Evolutionary conservation across 2,329 filamentous ascomycete genomes (phyloP).

Genomic region (Scedosporium minutisporum): DNA sequence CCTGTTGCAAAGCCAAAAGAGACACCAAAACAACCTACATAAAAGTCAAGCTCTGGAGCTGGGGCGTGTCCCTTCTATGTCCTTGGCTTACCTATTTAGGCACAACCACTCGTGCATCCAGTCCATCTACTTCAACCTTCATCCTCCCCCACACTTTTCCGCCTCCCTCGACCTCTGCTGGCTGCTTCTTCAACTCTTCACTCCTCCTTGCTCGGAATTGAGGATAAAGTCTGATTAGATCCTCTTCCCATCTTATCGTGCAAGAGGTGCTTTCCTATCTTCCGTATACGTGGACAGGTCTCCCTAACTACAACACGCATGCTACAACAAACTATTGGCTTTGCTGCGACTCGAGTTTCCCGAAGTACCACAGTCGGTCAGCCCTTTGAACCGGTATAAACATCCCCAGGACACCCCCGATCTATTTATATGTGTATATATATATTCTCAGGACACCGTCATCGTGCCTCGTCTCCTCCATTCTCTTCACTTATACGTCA

Average conservation of each 20-base stretch:
- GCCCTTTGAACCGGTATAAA: background rate
- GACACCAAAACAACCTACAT: background rate
- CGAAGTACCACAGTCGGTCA: background rate
- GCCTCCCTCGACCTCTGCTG: background rate
- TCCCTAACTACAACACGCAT: background rate
- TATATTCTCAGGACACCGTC: background rate
- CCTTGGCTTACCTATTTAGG: slow-evolving; percentile 5
- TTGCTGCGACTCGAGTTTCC: background rate
- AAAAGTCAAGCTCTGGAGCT: background rate
- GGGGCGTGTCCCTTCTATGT: background rate
- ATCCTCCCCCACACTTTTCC: background rate
- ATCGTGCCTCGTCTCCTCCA: background rate
- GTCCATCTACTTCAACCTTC: background rate
- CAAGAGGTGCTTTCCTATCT: background rate
- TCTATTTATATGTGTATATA: slow-evolving; percentile 1
- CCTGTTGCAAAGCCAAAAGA: background rate
- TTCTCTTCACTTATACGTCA: background rate
- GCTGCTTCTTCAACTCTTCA: slow-evolving; percentile 1
- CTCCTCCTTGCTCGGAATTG: background rate
- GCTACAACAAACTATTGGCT: background rate
- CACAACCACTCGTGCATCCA: slow-evolving; percentile 2
- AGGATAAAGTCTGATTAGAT: background rate
- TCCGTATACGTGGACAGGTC: background rate
- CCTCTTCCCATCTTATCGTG: background rate
- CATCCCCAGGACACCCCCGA: background rate